Conservation (phyloP, 768 basidiomycete genomes). For the Rhizopogon vulgaris region DNA sequence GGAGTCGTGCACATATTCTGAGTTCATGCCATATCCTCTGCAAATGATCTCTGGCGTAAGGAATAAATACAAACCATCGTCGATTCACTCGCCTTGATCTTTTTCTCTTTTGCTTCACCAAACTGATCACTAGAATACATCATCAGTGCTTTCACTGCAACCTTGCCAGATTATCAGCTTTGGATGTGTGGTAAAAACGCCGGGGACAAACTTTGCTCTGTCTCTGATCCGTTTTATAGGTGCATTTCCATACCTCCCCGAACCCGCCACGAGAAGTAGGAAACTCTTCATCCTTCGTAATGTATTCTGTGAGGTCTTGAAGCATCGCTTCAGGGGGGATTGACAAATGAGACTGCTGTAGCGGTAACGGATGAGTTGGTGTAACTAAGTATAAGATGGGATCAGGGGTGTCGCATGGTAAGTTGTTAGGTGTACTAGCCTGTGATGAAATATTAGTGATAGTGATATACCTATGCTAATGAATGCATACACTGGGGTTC, state of each 20-base stretch:
- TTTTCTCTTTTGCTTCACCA: neutral
- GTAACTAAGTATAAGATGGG: too few relatives aligned
- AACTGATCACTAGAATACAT: neutral
- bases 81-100: neutral
- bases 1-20: slow-evolving; percentile 18
- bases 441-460: too few relatives aligned
- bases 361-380: too few relatives aligned
- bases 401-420: too few relatives aligned
- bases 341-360: too few relatives aligned
- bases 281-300: neutral
- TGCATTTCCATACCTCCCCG: slow-evolving; percentile 4
- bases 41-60: neutral
- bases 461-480: too few relatives aligned
- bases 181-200: neutral
- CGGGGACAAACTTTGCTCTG: neutral
- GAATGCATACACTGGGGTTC: too few relatives aligned
- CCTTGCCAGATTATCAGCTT: neutral
- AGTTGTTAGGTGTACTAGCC: too few relatives aligned
- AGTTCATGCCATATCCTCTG: slow-evolving; percentile 13
- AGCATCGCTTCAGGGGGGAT: too few relatives aligned
- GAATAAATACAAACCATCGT: neutral
- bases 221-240: neutral
- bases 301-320: neutral
- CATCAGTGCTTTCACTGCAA: slow-evolving; percentile 1
- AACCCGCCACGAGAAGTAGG: neutral